Conservation (phyloP, 768 basidiomycete species). For the Candolleomyces aberdarensis region DNA sequence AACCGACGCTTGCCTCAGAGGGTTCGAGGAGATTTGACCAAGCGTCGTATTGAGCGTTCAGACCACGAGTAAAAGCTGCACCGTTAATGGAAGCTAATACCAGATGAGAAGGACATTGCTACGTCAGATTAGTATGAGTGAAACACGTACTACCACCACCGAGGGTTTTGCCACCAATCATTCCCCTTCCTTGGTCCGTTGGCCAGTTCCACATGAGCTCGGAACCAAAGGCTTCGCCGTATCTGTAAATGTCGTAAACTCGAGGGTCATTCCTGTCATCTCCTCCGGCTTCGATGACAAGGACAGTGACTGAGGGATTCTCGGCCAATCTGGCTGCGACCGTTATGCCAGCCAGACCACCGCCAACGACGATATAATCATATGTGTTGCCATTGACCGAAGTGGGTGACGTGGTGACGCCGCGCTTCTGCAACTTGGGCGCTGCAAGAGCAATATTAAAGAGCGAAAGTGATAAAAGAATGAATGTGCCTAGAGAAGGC, state of each 20-base stretch:
- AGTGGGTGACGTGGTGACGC: constrained; percentile 30
- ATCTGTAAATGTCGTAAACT: constrained; percentile 46
- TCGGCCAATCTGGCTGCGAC: constrained; percentile 48
- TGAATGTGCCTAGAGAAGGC: constrained; percentile 4
- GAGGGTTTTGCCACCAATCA: constrained; percentile 44
- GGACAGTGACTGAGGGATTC: constrained; percentile 37
- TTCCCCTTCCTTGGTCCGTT: constrained; percentile 37
- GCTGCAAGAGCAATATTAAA: constrained; percentile 10
- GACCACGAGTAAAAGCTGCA: constrained; percentile 35
- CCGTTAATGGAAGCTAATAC: constrained; percentile 45
- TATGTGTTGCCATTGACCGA: constrained; percentile 34
- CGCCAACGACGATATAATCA: constrained; percentile 40
- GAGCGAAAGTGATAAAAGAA: constrained; percentile 11
- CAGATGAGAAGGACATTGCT: background rate
- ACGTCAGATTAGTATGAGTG: background rate
- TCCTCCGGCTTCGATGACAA: constrained; percentile 50
- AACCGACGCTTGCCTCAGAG: constrained; percentile 40
- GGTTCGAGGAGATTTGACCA: constrained; percentile 25
- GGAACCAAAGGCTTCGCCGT: constrained; percentile 37
- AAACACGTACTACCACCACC: constrained; percentile 35
- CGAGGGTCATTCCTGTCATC: constrained; percentile 42
- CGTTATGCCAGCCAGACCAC: constrained; percentile 44
- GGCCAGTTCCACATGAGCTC: constrained; percentile 46
- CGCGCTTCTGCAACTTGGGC: constrained; percentile 23
- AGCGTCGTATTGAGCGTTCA: constrained; percentile 30